Evolutionary conservation across 345 rosid genomes (phyloP).

Genomic region (Jatropha curcas): DNA sequence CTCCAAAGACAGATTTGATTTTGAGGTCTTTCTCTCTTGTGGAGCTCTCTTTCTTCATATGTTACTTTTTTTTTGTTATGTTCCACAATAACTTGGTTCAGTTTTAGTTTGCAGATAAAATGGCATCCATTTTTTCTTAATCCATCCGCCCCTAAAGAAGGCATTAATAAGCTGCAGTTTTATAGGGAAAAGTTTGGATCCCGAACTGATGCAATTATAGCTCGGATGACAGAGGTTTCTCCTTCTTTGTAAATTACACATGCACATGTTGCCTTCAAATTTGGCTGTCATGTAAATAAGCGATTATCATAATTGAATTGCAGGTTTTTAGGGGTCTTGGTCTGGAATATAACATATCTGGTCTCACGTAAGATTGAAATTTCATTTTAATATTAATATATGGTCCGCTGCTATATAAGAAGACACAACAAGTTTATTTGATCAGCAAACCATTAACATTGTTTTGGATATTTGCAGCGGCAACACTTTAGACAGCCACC

Average conservation of each 20-base stretch:
- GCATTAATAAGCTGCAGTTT: conserved; percentile 67
- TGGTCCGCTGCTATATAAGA: conserved; percentile 4
- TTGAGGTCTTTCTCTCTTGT: conserved; percentile 47
- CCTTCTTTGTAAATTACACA: conserved; percentile 1
- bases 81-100: conserved; percentile 5
- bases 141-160: conserved; percentile 87
- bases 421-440: background rate
- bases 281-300: conserved; percentile 6
- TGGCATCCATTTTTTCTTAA: conserved; percentile 87
- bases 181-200: conserved; percentile 66
- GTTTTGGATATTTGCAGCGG: conserved; percentile 51
- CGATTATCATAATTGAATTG: conserved; percentile 13
- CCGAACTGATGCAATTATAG: conserved; percentile 43
- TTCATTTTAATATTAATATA: background rate
- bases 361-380: conserved; percentile 71
- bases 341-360: conserved; percentile 70
- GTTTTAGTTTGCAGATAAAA: conserved; percentile 51
- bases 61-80: background rate
- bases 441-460: conserved; percentile 9
- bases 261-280: background rate
- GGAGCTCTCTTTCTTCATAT: background rate
- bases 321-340: conserved; percentile 74
- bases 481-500: conserved; percentile 79
- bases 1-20: conserved; percentile 60
- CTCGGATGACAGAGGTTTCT: conserved; percentile 68